Base-by-base conservation (phyloP, 352 stramenopile genomes). In the Elongisporangium anandrum region DNA sequence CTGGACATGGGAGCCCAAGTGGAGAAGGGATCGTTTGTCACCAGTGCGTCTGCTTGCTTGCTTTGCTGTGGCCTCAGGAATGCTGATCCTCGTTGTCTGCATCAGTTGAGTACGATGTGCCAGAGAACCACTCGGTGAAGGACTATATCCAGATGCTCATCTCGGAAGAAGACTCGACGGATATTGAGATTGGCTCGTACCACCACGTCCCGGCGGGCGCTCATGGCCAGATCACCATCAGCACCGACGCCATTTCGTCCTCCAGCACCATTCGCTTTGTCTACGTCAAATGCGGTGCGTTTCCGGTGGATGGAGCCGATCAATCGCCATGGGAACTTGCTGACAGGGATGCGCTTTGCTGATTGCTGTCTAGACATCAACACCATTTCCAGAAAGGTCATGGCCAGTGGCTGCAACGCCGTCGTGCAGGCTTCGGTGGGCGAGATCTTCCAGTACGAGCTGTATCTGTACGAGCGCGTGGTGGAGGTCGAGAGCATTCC, bases 401-500 rank as follows among this genome's bases (percentile, higher is more conserved):
- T 95, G 1, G 85, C 85, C 7, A 95, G 85, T 56, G 85, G 85
- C 26, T 95, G 85, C 66, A 95, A 92, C 55, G 85, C 85, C 5
- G 74, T 92, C 9, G 81, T 95, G 6, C 83, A 95, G 57, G 77
- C 81, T 16, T 93, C 82, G 2, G 84, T 95, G 21, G 84, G 84
- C 7, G 85, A 95, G 66, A 92, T 95, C 26, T 93, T 95, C 66
- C 85, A 95, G 73, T 95, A 93, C 60, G 85, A 95, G 56, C 60
- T 95, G 60, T 95, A 85, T 60, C 63, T 95, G 56, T 95, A 95
- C 56, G 82, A 95, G 47, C 85, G 85, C 7, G 83, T 95, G 4
- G 83, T 95, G n/a, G 85, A 95, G 56, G 85, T 95, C 38, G 85
- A 95, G 61, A 93, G 81, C 57, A 88, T 93, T 19, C 75, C 83